phyloP scores from a whole-genome alignment of 2,329 filamentous ascomycete genomes.

The Plenodomus tracheiphilus region DNA sequence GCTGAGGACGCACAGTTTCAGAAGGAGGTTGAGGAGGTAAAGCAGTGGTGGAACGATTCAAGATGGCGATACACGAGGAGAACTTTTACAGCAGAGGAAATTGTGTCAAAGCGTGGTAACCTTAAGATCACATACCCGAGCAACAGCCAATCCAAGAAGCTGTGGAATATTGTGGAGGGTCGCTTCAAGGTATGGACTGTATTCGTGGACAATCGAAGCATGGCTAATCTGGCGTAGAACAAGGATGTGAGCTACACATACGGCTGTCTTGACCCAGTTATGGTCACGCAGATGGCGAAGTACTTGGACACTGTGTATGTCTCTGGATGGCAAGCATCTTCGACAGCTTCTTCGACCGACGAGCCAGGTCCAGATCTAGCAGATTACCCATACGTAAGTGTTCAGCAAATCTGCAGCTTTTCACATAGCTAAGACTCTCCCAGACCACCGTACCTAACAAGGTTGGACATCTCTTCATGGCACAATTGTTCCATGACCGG shows the following conservation, averaged over 20 bases:
- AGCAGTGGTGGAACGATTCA: constrained; percentile 91
- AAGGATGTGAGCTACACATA: constrained; percentile 91
- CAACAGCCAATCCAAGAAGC: constrained; percentile 87
- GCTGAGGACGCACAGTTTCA: constrained; percentile 75
- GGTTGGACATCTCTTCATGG: constrained; percentile 95
- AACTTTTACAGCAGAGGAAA: constrained; percentile 94
- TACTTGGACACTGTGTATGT: constrained; percentile 98
- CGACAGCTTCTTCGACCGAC: constrained; percentile 90
- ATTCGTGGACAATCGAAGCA: background rate
- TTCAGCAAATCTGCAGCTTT: background rate
- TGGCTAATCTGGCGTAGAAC: constrained; percentile 57
- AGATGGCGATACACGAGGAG: constrained; percentile 93
- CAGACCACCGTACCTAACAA: constrained; percentile 98
- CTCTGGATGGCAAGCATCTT: constrained; percentile 98
- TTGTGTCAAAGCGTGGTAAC: constrained; percentile 91
- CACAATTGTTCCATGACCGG: constrained; percentile 98
- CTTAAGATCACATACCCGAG: constrained; percentile 90
- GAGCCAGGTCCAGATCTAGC: constrained; percentile 97
- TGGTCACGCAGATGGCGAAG: constrained; percentile 99
- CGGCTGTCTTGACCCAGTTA: constrained; percentile 95
- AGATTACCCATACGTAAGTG: constrained; percentile 73
- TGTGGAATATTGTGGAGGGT: constrained; percentile 85
- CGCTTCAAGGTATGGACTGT: constrained; percentile 71
- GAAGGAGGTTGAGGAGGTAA: constrained; percentile 82
- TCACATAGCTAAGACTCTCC: constrained; percentile 12